These are phyloP conservation scores for Cornus suecica DNA, from an alignment of 148 eudicot genomes.

Conservation along the genomic window DNA sequence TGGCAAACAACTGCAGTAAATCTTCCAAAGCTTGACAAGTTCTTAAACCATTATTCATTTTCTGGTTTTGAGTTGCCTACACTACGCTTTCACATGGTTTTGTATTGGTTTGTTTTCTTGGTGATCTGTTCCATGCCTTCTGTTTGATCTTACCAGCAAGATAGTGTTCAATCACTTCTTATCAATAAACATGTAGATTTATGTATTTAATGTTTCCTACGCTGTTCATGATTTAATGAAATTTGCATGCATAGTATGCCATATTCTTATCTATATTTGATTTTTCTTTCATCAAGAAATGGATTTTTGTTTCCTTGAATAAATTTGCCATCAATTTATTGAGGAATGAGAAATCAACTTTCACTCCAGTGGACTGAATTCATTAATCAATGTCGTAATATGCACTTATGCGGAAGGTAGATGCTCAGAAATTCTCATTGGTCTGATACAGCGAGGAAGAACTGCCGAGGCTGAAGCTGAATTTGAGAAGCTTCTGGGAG, in stretches of 20 bases:
- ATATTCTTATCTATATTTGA: background rate
- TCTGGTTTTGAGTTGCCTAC: background rate
- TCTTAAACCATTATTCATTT: background rate
- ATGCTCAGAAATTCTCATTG: conserved; percentile 18
- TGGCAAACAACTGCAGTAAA: background rate
- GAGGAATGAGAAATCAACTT: background rate
- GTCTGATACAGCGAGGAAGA: conserved; percentile 65
- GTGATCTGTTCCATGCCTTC: background rate
- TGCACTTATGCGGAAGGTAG: background rate
- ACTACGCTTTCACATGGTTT: background rate
- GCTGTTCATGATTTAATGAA: background rate
- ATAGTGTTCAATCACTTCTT: background rate
- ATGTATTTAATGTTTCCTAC: background rate
- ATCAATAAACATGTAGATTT: too few relatives aligned
- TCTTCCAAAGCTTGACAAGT: background rate
- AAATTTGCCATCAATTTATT: background rate
- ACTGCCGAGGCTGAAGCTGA: conserved; percentile 71
- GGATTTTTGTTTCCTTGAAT: background rate
- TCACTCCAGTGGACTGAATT: background rate
- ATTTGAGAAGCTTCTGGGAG: conserved; percentile 77
- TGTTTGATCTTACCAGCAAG: background rate
- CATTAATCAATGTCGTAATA: background rate
- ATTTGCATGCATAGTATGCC: background rate
- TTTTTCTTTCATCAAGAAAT: background rate
- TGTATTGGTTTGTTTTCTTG: background rate